phyloP scores from a whole-genome alignment of 371 early-diverging fungal species.

The Polyrhizophydium stewartii region DNA sequence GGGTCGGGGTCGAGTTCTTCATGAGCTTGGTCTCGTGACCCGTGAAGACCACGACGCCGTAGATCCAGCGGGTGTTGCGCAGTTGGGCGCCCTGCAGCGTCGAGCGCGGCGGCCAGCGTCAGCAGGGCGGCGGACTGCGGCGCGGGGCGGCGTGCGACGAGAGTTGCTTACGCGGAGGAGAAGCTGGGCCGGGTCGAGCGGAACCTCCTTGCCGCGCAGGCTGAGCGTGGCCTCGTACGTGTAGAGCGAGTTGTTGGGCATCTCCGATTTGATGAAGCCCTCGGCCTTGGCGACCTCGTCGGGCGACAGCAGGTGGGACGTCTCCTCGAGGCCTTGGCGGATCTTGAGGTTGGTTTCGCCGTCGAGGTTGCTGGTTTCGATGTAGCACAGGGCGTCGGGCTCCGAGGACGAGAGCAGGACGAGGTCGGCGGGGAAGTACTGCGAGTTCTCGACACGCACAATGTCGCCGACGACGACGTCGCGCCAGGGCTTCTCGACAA shows the following conservation, averaged over 20 bases:
- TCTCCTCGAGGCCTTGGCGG: slow-evolving; percentile 44
- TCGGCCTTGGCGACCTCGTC: slow-evolving; percentile 24
- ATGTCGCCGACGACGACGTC: slow-evolving; percentile 73
- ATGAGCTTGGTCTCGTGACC: slow-evolving; percentile 82
- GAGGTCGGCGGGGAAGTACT: slow-evolving; percentile 79
- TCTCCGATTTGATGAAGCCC: slow-evolving; percentile 42
- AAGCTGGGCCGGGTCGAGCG: slow-evolving; percentile 50
- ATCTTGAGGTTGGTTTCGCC: slow-evolving; percentile 77
- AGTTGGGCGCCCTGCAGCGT: slow-evolving; percentile 68
- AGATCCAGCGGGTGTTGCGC: slow-evolving; percentile 71
- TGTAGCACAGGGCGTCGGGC: slow-evolving; percentile 57
- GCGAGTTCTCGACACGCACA: slow-evolving; percentile 64
- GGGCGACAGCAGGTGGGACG: slow-evolving; percentile 26
- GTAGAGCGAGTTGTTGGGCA: slow-evolving; percentile 47
- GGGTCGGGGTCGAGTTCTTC: slow-evolving; percentile 64
- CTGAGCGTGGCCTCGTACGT: slow-evolving; percentile 43
- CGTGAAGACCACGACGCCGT: slow-evolving; percentile 73
- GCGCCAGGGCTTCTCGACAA: slow-evolving; percentile 44
- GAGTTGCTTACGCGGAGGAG: slow-evolving; percentile 32
- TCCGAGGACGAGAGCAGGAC: slow-evolving; percentile 57
- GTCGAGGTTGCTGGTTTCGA: slow-evolving; percentile 74
- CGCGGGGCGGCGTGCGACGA: neutral
- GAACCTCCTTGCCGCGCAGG: slow-evolving; percentile 34
- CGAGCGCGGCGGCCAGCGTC: slow-evolving; percentile 25
- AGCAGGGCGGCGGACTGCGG: slow-evolving; percentile 26